These are phyloP conservation scores for Sarocladiaceae sp. DNA, from an alignment of 2,329 filamentous ascomycete genomes.

Conservation along the genomic window DNA sequence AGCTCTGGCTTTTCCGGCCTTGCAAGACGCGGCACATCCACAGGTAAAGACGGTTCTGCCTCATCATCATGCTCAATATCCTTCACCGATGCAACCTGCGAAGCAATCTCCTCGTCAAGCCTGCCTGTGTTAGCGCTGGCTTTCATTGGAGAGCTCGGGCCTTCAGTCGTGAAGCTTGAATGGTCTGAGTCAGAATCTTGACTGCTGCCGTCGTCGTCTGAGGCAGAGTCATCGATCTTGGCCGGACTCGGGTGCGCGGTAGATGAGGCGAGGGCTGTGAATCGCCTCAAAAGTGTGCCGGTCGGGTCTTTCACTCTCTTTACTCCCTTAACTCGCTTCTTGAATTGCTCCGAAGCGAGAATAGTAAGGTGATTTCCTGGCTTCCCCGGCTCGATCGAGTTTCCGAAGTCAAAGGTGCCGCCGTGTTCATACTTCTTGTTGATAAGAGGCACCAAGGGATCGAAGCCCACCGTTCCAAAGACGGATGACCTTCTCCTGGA, in stretches of 20 bases:
- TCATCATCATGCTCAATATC: slow-evolving; percentile 42
- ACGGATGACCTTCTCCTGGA: slow-evolving; percentile 34
- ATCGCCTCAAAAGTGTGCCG: slow-evolving; percentile 19
- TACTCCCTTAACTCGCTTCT: slow-evolving; percentile 37
- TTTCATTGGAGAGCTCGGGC: slow-evolving; percentile 43
- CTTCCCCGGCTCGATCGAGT: not conserved
- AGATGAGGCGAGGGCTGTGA: slow-evolving; percentile 20
- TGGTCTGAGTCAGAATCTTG: slow-evolving; percentile 51
- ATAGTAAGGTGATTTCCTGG: slow-evolving; percentile 21
- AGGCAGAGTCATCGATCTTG: slow-evolving; percentile 28
- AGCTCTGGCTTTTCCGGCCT: slow-evolving; percentile 43
- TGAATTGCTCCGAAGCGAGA: slow-evolving; percentile 42
- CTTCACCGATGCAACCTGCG: slow-evolving; percentile 44
- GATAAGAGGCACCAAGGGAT: slow-evolving; percentile 44
- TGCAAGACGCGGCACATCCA: slow-evolving; percentile 43
- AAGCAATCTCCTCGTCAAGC: slow-evolving; percentile 46
- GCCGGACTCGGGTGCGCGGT: slow-evolving; percentile 26
- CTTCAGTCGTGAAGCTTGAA: slow-evolving; percentile 43
- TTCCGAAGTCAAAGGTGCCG: slow-evolving; percentile 44
- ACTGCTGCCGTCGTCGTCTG: slow-evolving; percentile 44
- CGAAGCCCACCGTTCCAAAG: slow-evolving; percentile 50
- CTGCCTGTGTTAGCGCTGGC: slow-evolving; percentile 35
- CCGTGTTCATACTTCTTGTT: slow-evolving; percentile 54
- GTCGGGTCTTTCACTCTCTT: slow-evolving; percentile 25
- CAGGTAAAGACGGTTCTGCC: slow-evolving; percentile 38